Evolutionary conservation across 2,329 filamentous ascomycete genomes (phyloP).

Genomic region (Akanthomyces dipterigenus): DNA sequence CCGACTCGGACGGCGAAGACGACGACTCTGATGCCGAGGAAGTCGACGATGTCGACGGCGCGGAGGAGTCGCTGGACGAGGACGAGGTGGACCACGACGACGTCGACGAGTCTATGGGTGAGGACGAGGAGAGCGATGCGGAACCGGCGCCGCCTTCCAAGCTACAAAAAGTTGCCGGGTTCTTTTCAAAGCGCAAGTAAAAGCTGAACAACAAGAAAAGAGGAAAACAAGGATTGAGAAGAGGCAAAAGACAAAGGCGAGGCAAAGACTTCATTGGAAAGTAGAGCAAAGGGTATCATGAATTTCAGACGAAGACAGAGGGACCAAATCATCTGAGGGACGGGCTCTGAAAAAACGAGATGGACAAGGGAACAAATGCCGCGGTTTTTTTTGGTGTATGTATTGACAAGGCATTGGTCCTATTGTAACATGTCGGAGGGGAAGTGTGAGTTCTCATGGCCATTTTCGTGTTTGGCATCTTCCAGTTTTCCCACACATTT

Average conservation of each 20-base stretch:
- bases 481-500: neutral
- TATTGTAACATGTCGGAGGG: constrained; percentile 7
- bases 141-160: constrained; percentile 43
- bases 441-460: neutral
- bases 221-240: neutral
- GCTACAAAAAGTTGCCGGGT: constrained; percentile 33
- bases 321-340: neutral
- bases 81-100: constrained; percentile 56
- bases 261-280: neutral
- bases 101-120: constrained; percentile 45
- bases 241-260: neutral
- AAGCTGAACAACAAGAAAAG: neutral
- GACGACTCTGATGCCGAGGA: constrained; percentile 38
- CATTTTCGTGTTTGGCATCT: neutral
- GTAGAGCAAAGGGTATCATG: constrained; percentile 5
- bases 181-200: constrained; percentile 17
- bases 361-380: neutral
- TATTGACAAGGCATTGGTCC: constrained; percentile 8
- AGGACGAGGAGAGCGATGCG: constrained; percentile 48
- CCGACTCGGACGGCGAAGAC: constrained; percentile 55
- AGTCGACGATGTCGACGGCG: constrained; percentile 40
- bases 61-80: constrained; percentile 45
- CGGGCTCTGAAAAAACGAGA: neutral
- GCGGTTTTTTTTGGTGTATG: neutral
- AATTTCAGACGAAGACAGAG: neutral